These are phyloP conservation scores for Morella rubra DNA, from an alignment of 306 rosid genomes.

Conservation along the genomic window DNA sequence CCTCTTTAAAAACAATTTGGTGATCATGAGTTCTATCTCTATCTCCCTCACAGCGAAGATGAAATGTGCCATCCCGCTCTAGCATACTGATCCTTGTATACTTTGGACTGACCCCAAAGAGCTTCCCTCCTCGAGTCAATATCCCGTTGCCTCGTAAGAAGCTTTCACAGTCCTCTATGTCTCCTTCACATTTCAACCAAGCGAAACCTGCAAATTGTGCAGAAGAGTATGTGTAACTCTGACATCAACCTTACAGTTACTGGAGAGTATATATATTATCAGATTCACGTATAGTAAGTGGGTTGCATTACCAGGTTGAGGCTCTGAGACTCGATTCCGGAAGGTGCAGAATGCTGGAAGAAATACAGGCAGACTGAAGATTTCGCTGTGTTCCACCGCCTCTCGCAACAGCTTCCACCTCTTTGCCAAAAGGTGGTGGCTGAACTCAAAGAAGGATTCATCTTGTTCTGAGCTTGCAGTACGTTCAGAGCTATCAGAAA, in stretches of 20 bases:
- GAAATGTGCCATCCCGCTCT: slow-evolving; percentile 36
- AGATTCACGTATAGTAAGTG: neutral
- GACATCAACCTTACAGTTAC: neutral
- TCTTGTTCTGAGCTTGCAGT: slow-evolving; percentile 13
- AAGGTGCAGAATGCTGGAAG: slow-evolving; percentile 53
- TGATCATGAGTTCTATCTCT: too few species aligned
- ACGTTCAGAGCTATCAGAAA: slow-evolving; percentile 47
- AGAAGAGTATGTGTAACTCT: neutral
- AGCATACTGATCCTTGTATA: slow-evolving; percentile 47
- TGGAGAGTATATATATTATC: neutral
- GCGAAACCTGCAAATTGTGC: slow-evolving; percentile 34
- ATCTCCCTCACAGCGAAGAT: too few species aligned
- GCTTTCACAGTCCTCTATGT: slow-evolving; percentile 36
- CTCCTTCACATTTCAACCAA: slow-evolving; percentile 47
- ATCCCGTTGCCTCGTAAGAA: slow-evolving; percentile 41
- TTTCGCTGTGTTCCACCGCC: slow-evolving; percentile 41
- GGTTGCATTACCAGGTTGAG: slow-evolving; percentile 67
- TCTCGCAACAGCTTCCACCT: slow-evolving; percentile 68
- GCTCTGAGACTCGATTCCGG: slow-evolving; percentile 30
- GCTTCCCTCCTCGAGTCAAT: slow-evolving; percentile 32
- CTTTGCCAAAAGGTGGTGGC: slow-evolving; percentile 46
- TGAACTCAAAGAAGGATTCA: slow-evolving; percentile 57
- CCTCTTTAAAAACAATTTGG: too few species aligned
- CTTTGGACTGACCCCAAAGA: slow-evolving; percentile 41
- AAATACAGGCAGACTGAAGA: slow-evolving; percentile 55